Percentiles rank a stretch among this genome's conserved stretches.
Conservation (phyloP, 2,329 filamentous ascomycete genomes). For the Diplodia seriata region DNA sequence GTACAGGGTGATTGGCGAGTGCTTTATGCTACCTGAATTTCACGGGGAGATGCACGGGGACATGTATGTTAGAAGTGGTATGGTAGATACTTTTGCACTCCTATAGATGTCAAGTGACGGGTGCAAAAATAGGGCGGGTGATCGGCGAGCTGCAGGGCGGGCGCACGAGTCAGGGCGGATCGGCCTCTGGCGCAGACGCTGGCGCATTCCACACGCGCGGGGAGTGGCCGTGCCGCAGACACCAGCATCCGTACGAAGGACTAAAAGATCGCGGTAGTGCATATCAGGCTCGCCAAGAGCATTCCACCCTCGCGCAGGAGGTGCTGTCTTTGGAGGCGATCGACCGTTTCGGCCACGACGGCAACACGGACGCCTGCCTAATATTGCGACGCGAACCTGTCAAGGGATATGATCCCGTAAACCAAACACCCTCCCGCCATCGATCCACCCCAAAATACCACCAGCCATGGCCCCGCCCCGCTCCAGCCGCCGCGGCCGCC, state of each 20-base stretch:
- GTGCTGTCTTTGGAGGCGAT: background rate
- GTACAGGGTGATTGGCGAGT: too few relatives aligned
- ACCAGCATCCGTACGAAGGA: background rate
- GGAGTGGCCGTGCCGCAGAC: background rate
- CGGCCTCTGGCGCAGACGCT: background rate
- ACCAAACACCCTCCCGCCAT: background rate
- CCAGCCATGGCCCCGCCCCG: conserved; percentile 63
- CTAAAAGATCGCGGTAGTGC: background rate
- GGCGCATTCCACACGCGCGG: background rate
- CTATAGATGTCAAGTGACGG: too few relatives aligned
- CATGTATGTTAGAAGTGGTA: too few relatives aligned
- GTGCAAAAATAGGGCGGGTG: conserved; percentile 16
- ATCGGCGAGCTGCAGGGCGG: conserved; percentile 6
- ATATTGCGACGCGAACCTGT: conserved; percentile 24
- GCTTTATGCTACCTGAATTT: too few relatives aligned
- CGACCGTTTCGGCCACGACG: conserved; percentile 19
- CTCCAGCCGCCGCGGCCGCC: conserved; percentile 86
- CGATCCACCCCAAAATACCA: background rate
- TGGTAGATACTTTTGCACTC: too few relatives aligned
- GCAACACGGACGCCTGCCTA: conserved; percentile 22
- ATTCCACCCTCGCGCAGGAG: background rate
- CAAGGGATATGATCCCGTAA: conserved; percentile 23
- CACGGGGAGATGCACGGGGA: too few relatives aligned
- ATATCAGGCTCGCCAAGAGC: background rate
- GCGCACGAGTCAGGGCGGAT: conserved; percentile 20